Evolutionary conservation across 345 rosid species (phyloP).

Genomic region (Lepidium africanum): DNA sequence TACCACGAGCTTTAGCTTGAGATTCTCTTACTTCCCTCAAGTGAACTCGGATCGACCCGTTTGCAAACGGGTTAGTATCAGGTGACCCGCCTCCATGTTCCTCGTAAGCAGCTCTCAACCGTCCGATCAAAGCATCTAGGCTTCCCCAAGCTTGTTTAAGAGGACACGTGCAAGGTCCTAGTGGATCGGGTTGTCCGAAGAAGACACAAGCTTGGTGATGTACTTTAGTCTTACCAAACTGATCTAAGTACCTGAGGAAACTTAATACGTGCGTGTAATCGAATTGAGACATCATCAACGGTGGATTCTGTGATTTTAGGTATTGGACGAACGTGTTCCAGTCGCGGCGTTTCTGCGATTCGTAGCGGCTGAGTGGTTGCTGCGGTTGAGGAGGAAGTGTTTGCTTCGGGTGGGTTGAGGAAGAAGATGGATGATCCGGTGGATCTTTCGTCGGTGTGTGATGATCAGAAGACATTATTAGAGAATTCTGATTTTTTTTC

Average conservation of each 20-base stretch:
- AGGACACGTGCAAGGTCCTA: slow-evolving; percentile 76
- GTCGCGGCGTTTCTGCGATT: slow-evolving; percentile 84
- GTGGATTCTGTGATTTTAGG: slow-evolving; percentile 72
- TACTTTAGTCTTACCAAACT: slow-evolving; percentile 93
- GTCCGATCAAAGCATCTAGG: slow-evolving; percentile 83
- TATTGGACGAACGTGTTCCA: slow-evolving; percentile 95
- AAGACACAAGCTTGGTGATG: slow-evolving; percentile 72
- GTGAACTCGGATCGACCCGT: slow-evolving; percentile 60
- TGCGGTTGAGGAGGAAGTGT: slow-evolving; percentile 14
- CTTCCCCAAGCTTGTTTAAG: slow-evolving; percentile 96
- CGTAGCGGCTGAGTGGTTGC: slow-evolving; percentile 61
- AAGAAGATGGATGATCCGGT: slow-evolving; percentile 24
- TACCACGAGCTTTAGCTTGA: slow-evolving; percentile 83
- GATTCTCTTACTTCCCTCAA: slow-evolving; percentile 80
- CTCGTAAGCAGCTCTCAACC: slow-evolving; percentile 78
- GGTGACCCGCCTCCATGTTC: slow-evolving; percentile 74
- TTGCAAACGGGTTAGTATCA: slow-evolving; percentile 78
- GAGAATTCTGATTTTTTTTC: not conserved
- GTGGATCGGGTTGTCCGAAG: slow-evolving; percentile 82
- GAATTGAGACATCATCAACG: slow-evolving; percentile 65
- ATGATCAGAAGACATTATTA: slow-evolving; percentile 19
- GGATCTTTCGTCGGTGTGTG: slow-evolving; percentile 28
- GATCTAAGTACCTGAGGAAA: slow-evolving; percentile 78
- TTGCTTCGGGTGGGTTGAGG: slow-evolving; percentile 20
- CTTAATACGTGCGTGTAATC: slow-evolving; percentile 74